Percentiles rank a stretch among this genome's conserved stretches.
Conservation (phyloP, 371 early-diverging fungal species). For the Saksenaea vasiformis region DNA sequence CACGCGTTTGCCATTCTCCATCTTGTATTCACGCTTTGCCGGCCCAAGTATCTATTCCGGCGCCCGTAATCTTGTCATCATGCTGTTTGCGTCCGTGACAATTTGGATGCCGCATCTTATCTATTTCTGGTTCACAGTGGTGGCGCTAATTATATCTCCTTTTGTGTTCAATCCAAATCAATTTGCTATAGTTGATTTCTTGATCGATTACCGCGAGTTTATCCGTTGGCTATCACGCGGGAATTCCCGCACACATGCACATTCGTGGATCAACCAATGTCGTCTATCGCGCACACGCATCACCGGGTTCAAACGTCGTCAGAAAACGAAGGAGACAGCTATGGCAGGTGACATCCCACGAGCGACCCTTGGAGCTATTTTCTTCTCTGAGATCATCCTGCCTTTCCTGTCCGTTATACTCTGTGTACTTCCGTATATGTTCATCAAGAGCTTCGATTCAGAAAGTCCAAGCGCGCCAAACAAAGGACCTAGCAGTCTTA, state of each 20-base stretch:
- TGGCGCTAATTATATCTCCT: constrained; percentile 75
- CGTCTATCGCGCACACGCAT: constrained; percentile 72
- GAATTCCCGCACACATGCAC: constrained; percentile 69
- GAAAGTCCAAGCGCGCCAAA: constrained; percentile 33
- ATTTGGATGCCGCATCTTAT: constrained; percentile 75
- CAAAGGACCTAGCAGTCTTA: constrained; percentile 48
- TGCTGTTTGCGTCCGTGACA: constrained; percentile 73
- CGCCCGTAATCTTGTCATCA: constrained; percentile 68
- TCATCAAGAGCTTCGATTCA: constrained; percentile 59
- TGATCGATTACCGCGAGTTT: constrained; percentile 80
- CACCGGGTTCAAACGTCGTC: constrained; percentile 76
- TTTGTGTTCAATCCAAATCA: constrained; percentile 87
- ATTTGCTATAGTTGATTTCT: constrained; percentile 73
- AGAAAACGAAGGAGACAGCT: constrained; percentile 50
- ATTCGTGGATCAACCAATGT: constrained; percentile 84
- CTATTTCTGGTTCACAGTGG: constrained; percentile 87
- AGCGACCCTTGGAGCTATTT: constrained; percentile 67
- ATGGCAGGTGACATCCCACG: constrained; percentile 65
- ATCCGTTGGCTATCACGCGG: constrained; percentile 83
- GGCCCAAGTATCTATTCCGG: constrained; percentile 82
- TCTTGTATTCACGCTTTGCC: constrained; percentile 79
- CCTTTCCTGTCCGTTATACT: constrained; percentile 70
- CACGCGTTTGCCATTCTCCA: constrained; percentile 75
- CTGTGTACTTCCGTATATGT: constrained; percentile 65
- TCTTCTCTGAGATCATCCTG: constrained; percentile 73